Conservation (phyloP, 2,329 filamentous ascomycete species). For the Karstenula rhodostoma region DNA sequence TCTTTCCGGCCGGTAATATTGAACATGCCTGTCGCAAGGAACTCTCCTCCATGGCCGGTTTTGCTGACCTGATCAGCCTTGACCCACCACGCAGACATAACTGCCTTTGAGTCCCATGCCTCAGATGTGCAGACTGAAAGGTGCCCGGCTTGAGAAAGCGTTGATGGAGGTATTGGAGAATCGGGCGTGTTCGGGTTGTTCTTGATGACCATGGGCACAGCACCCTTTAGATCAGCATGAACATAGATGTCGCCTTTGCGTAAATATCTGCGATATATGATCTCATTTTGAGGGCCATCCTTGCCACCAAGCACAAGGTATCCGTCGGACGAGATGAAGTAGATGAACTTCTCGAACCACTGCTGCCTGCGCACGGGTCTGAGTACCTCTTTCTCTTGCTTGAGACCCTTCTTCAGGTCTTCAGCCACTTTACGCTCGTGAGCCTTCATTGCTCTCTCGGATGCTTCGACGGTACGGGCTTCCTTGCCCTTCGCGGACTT, state of each 20-base stretch:
- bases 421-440: constrained; percentile 87
- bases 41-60: constrained; percentile 79
- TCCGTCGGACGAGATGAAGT: constrained; percentile 94
- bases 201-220: constrained; percentile 87
- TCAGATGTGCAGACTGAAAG: constrained; percentile 84
- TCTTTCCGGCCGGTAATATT: constrained; percentile 88
- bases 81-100: constrained; percentile 97
- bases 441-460: constrained; percentile 82
- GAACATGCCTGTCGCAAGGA: constrained; percentile 79
- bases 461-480: constrained; percentile 83
- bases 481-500: constrained; percentile 85
- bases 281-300: constrained; percentile 88
- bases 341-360: constrained; percentile 98
- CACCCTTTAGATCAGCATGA: constrained; percentile 86
- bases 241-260: constrained; percentile 91
- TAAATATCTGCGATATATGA: constrained; percentile 86
- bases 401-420: constrained; percentile 85
- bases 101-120: constrained; percentile 96
- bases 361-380: constrained; percentile 82
- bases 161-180: constrained; percentile 89
- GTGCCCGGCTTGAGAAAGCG: constrained; percentile 87
- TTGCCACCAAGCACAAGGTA: constrained; percentile 91
- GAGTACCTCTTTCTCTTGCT: constrained; percentile 88
- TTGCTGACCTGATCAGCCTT: constrained; percentile 90
- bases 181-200: constrained; percentile 80